Evolutionary conservation across 176 grass and related monocot genomes (phyloP).

Genomic region (Phoenix roebelenii): DNA sequence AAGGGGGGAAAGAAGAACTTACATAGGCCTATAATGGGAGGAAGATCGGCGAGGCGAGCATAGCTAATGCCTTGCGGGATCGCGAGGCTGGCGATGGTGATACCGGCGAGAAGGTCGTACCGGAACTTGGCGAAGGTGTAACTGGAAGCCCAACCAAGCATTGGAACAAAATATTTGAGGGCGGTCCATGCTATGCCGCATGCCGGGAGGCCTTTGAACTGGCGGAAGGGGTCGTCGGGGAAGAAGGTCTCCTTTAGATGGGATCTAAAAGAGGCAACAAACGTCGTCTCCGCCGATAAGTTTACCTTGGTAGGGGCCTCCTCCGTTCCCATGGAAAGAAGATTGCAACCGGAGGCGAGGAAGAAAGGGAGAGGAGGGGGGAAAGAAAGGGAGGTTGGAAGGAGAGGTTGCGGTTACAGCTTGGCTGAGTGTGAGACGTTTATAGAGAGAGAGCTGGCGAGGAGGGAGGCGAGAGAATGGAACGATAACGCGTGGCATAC

Average conservation of each 20-base stretch:
- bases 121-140: constrained; percentile 54
- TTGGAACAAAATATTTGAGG: constrained; percentile 71
- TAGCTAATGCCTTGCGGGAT: constrained; percentile 99
- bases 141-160: constrained; percentile 52
- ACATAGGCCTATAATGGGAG: constrained; percentile 87
- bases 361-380: too few species aligned
- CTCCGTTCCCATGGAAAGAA: background rate
- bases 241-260: constrained; percentile 72
- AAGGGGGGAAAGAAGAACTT: background rate
- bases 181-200: constrained; percentile 18
- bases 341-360: too few species aligned
- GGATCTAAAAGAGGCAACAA: constrained; percentile 20
- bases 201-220: constrained; percentile 31
- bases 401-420: too few species aligned
- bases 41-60: constrained; percentile 76
- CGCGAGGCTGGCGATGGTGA: constrained; percentile 96
- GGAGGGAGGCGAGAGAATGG: too few species aligned
- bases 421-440: too few species aligned
- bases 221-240: constrained; percentile 83
- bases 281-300: constrained; percentile 26
- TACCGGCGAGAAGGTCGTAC: constrained; percentile 75
- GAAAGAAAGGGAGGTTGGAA: too few species aligned
- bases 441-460: too few species aligned
- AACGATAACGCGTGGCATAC: too few species aligned
- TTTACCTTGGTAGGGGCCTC: constrained; percentile 33